A percentile compares a stretch with the other conserved stretches of the same genome.
phyloP scores from a whole-genome alignment of 2,329 filamentous ascomycete species.

The Colletotrichum navitas region DNA sequence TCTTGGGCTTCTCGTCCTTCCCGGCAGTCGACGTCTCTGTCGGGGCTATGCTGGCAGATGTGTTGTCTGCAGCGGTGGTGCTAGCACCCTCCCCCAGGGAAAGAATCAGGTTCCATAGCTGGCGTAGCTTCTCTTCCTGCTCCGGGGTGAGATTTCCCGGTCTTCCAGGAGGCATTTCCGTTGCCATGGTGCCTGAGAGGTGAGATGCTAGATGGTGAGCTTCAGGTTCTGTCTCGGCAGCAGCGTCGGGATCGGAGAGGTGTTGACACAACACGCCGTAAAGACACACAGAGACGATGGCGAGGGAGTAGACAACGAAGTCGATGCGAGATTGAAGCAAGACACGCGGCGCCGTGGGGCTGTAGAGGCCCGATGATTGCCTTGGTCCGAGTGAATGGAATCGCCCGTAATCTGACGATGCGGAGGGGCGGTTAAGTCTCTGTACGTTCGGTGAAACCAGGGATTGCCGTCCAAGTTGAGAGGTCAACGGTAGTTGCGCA shows the following conservation, averaged over 20 bases:
- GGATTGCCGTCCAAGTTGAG: constrained; percentile 11
- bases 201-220: neutral
- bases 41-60: constrained; percentile 46
- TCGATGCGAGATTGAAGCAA: constrained; percentile 40
- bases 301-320: constrained; percentile 25
- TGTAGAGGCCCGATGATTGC: constrained; percentile 13
- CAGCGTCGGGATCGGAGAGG: neutral
- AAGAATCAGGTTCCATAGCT: constrained; percentile 84
- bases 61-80: constrained; percentile 43
- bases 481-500: constrained; percentile 6
- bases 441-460: neutral
- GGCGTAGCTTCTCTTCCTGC: constrained; percentile 87
- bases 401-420: constrained; percentile 17
- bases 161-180: constrained; percentile 73
- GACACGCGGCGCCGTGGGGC: constrained; percentile 6
- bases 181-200: constrained; percentile 53
- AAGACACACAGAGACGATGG: constrained; percentile 37
- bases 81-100: constrained; percentile 64
- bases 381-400: constrained; percentile 3
- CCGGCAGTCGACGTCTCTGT: constrained; percentile 47
- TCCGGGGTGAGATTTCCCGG: constrained; percentile 90
- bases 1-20: constrained; percentile 74
- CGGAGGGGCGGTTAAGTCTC: constrained; percentile 3
- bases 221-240: constrained; percentile 10
- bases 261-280: constrained; percentile 34